phyloP scores from a whole-genome alignment of 768 basidiomycete species.

The Hemileccinum impolitum region DNA sequence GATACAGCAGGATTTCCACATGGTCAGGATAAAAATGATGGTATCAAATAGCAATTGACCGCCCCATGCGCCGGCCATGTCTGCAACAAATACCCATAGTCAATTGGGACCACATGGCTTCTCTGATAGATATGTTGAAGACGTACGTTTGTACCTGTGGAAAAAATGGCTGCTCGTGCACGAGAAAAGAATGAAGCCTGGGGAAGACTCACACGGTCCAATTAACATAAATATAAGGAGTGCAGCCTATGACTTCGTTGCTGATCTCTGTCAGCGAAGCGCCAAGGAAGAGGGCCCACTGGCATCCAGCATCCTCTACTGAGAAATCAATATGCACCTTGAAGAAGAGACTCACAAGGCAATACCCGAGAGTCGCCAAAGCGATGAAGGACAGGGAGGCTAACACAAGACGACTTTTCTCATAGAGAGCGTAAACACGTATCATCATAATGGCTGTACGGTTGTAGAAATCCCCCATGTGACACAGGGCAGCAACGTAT shows the following conservation, averaged over 20 bases:
- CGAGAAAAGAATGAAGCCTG: not conserved
- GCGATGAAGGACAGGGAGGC: not conserved
- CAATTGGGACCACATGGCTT: not conserved
- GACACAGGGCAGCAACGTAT: not conserved
- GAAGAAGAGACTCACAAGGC: constrained; percentile 5
- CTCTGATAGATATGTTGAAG: not conserved
- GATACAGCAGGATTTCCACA: constrained; percentile 10
- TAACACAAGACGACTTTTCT: constrained; percentile 7
- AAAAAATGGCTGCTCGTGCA: not conserved
- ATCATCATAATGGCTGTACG: constrained; percentile 16
- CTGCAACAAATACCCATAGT: not conserved
- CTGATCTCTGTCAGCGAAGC: not conserved
- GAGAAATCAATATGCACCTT: not conserved
- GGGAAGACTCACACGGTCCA: constrained; percentile 2
- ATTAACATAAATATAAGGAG: not conserved
- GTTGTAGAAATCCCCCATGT: not conserved
- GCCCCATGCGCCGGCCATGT: constrained; percentile 5
- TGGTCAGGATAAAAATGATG: constrained; percentile 19
- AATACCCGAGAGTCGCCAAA: not conserved
- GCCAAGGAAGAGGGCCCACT: constrained; percentile 13
- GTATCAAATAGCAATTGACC: constrained; percentile 19
- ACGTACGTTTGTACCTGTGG: constrained; percentile 13
- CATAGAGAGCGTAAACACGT: constrained; percentile 20
- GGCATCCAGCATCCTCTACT: not conserved
- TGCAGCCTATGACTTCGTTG: not conserved